Base-by-base conservation (phyloP, 179 eudicot species). In the Beta corolliflora region DNA sequence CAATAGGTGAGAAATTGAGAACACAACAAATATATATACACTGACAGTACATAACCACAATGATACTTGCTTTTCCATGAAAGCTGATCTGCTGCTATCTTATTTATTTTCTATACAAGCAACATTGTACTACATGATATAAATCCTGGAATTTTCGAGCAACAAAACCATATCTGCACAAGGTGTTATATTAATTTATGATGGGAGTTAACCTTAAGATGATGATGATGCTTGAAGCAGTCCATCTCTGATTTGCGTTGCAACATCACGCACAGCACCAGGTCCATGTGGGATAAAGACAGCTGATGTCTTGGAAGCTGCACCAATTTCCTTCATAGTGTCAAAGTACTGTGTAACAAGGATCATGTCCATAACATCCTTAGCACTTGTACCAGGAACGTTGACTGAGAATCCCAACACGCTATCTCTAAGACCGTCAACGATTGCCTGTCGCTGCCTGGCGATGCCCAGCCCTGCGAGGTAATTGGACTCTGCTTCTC, bases 201-300 rank as follows among this genome's bases (percentile, higher is more conserved):
- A 23, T 23, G 5, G 36, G 12, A 25, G 59, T 52, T 19, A 48
- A 45, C 9, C 63, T 41, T 75, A 53, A 15, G 67, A 56, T 7
- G 82, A 74, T 7, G 79, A 21, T 13, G 81, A 73, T 13, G 58
- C 77, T 68, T 85, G 87, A 44, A 85, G 85, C 48, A 82, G 77
- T 7, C 87, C 85, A 54, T 85, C 83, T 54, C 87, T 63, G 69
- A 85, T 85, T 78, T 85, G 87, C 3, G 81, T 11, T 9, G 87
- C 87, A 82, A 82, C 54, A 16, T 85, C 87, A 59, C 83, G 85
- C 3, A 82, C 83, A 55, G 87, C 87, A 31, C 87, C 87, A 63
- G 85, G 87, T 14, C 87, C 85, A 12, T 85, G 87, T 3, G 87
- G 87, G 41, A 85, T 85, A 36, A 85, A 85, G n/a, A 85, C 85